Conservation (phyloP, 306 rosid genomes). For the Oemleria cerasiformis region DNA sequence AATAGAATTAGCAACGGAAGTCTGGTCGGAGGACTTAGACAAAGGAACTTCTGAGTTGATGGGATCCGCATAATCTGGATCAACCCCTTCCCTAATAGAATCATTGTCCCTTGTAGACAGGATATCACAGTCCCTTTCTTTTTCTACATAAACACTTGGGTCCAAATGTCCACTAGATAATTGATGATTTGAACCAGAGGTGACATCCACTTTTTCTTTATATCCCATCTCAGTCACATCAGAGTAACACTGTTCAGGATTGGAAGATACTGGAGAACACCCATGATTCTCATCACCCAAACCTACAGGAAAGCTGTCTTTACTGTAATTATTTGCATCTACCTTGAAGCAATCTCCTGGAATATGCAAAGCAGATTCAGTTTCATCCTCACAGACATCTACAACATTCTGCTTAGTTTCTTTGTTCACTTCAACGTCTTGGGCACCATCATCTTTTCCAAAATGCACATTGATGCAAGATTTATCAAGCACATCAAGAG, state of each 20-base stretch:
- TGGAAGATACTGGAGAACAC: no score
- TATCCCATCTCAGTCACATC: conserved; percentile 27
- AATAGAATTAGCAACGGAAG: conserved; percentile 26
- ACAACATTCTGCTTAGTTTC: conserved; percentile 38
- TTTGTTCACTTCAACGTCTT: conserved; percentile 25
- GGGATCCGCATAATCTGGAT: conserved; percentile 31
- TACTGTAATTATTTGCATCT: conserved; percentile 26
- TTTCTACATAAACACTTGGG: conserved; percentile 27
- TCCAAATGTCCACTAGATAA: conserved; percentile 21
- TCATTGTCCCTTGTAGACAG: conserved; percentile 30
- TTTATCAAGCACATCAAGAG: conserved; percentile 25
- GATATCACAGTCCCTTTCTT: conserved; percentile 26
- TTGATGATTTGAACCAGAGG: conserved; percentile 28
- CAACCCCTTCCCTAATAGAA: conserved; percentile 25
- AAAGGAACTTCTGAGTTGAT: conserved; percentile 30
- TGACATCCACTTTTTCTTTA: conserved; percentile 37
- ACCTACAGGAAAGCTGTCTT: conserved; percentile 29
- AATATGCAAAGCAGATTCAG: conserved; percentile 25
- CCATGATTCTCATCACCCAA: no score
- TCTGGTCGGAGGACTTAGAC: conserved; percentile 26
- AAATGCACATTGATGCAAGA: conserved; percentile 28
- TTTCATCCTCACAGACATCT: conserved; percentile 27
- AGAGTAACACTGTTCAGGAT: conserved; percentile 30
- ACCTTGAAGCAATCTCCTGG: conserved; percentile 30
- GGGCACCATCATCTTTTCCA: conserved; percentile 33